phyloP scores from a whole-genome alignment of 164 flowering plant genomes.

The Liriodendron chinense region DNA sequence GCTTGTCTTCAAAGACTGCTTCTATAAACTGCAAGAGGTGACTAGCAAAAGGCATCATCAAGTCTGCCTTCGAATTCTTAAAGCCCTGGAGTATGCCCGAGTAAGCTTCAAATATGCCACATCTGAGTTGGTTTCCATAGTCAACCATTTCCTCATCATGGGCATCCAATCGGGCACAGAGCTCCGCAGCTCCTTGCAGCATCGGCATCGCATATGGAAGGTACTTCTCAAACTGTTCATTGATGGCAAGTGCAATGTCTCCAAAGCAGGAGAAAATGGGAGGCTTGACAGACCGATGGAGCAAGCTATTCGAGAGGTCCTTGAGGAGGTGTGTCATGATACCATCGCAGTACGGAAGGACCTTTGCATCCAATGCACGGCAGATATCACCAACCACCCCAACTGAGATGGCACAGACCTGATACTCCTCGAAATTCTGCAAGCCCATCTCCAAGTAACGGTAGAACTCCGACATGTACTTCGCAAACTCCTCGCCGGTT shows the following conservation, averaged over 20 bases:
- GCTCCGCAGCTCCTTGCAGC: constrained; percentile 70
- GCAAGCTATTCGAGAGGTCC: constrained; percentile 56
- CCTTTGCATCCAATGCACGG: constrained; percentile 74
- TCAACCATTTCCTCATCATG: constrained; percentile 78
- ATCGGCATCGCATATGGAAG: constrained; percentile 55
- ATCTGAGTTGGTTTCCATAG: constrained; percentile 72
- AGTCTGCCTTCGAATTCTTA: constrained; percentile 61
- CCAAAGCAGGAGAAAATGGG: constrained; percentile 90
- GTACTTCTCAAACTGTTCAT: constrained; percentile 74
- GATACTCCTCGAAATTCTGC: constrained; percentile 83
- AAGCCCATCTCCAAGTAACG: constrained; percentile 76
- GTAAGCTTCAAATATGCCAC: constrained; percentile 84
- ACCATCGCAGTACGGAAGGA: constrained; percentile 74
- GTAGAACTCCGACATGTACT: constrained; percentile 72
- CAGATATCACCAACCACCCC: constrained; percentile 87
- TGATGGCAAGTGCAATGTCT: constrained; percentile 83
- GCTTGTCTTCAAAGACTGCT: constrained; percentile 48
- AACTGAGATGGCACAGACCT: constrained; percentile 79
- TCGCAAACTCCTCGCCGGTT: constrained; percentile 62
- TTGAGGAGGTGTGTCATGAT: constrained; percentile 75
- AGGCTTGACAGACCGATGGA: constrained; percentile 88
- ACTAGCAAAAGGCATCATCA: constrained; percentile 72
- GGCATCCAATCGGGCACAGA: constrained; percentile 59
- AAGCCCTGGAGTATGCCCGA: constrained; percentile 86
- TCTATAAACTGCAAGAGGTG: constrained; percentile 76